These are phyloP conservation scores for Hymenoscyphus fraxineus DNA, from an alignment of 2,329 filamentous ascomycete genomes.

Conservation along the genomic window DNA sequence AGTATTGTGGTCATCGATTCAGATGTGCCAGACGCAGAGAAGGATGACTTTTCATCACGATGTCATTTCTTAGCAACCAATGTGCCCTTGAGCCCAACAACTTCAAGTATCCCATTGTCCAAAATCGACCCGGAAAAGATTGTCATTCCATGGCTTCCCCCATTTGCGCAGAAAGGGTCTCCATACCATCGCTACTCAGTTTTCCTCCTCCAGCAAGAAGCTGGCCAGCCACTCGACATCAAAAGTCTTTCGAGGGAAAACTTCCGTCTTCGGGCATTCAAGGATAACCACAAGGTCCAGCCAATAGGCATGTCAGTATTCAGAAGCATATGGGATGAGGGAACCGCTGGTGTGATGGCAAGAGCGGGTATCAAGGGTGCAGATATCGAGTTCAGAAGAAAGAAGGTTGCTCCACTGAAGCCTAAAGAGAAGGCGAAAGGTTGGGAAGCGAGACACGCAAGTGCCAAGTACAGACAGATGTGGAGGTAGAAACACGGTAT, in stretches of 20 bases:
- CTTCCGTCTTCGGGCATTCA: conserved; percentile 73
- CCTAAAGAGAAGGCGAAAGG: conserved; percentile 56
- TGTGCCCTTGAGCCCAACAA: conserved; percentile 58
- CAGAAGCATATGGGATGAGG: conserved; percentile 84
- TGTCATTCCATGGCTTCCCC: conserved; percentile 75
- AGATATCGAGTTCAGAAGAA: conserved; percentile 80
- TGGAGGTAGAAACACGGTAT: conserved; percentile 21
- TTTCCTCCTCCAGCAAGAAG: conserved; percentile 76
- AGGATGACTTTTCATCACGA: conserved; percentile 72
- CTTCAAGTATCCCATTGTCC: conserved; percentile 61
- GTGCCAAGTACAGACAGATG: conserved; percentile 60
- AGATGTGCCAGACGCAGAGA: conserved; percentile 78
- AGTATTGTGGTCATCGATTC: conserved; percentile 83
- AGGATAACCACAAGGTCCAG: conserved; percentile 62
- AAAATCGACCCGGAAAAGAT: conserved; percentile 62
- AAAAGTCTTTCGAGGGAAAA: conserved; percentile 56
- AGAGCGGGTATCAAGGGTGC: conserved; percentile 69
- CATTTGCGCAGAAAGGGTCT: conserved; percentile 82
- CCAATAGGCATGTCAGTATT: conserved; percentile 85
- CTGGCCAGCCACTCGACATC: conserved; percentile 55
- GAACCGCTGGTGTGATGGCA: conserved; percentile 82
- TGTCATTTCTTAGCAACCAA: conserved; percentile 85
- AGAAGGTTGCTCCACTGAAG: conserved; percentile 68
- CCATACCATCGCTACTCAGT: conserved; percentile 87
- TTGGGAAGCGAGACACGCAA: conserved; percentile 64